These are phyloP conservation scores for Arabis alpina DNA, from an alignment of 345 rosid genomes.

Conservation along the genomic window DNA sequence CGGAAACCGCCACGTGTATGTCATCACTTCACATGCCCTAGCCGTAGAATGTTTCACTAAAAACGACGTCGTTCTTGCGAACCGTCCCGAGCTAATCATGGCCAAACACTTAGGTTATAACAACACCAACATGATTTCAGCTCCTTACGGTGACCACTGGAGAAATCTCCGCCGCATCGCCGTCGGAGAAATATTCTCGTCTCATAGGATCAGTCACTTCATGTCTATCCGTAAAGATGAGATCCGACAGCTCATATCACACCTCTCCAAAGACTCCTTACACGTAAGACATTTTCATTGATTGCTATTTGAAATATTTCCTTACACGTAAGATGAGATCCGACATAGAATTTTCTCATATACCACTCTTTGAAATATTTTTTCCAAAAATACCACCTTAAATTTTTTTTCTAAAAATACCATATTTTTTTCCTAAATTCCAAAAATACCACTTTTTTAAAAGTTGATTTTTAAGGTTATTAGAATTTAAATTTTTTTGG, in stretches of 20 bases:
- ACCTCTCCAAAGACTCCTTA: conserved; percentile 14
- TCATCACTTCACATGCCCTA: conserved; percentile 43
- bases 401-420: too few relatives aligned
- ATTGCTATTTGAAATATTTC: too few relatives aligned
- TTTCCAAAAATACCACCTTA: too few relatives aligned
- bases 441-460: too few relatives aligned
- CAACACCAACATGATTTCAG: conserved; percentile 37
- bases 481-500: too few relatives aligned
- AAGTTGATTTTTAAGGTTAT: too few relatives aligned
- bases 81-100: conserved; percentile 42
- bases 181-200: conserved; percentile 30
- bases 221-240: conserved; percentile 29
- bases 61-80: conserved; percentile 53
- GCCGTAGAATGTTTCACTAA: conserved; percentile 62
- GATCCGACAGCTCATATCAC: conserved; percentile 28
- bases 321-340: too few relatives aligned
- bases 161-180: conserved; percentile 36
- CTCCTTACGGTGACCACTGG: conserved; percentile 42
- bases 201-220: conserved; percentile 16
- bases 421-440: too few relatives aligned
- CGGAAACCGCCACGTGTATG: conserved; percentile 43
- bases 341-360: too few relatives aligned
- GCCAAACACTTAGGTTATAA: conserved; percentile 54
- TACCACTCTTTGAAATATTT: too few relatives aligned
- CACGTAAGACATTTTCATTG: conserved; percentile 2